A percentile compares a stretch with the other conserved stretches of the same genome.
These are phyloP conservation scores for Brassica nigra DNA, from an alignment of 345 rosid genomes.

Conservation along the genomic window DNA sequence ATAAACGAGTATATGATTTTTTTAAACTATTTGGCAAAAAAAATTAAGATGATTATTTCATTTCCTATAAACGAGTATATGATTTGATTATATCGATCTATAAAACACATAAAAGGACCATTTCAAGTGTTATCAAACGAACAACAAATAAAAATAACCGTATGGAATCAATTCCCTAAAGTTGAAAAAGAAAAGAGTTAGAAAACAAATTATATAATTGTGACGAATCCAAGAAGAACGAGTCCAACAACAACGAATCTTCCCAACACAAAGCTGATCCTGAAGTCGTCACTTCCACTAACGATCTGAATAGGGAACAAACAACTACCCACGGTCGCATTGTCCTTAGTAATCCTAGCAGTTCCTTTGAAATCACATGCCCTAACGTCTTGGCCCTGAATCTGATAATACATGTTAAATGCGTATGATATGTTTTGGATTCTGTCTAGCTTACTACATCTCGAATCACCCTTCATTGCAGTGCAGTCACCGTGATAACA, in stretches of 20 bases:
- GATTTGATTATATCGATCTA: background rate
- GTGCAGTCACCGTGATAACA: conserved; percentile 69
- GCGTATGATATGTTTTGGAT: conserved; percentile 58
- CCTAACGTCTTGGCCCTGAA: conserved; percentile 52
- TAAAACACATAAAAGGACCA: conserved; percentile 15
- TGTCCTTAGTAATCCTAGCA: conserved; percentile 46
- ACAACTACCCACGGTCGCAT: conserved; percentile 51
- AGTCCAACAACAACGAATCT: conserved; percentile 22
- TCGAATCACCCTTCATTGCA: conserved; percentile 37
- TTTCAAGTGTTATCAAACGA: conserved; percentile 20
- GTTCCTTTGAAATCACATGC: conserved; percentile 71
- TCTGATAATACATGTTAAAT: conserved; percentile 73
- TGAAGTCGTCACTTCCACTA: conserved; percentile 41
- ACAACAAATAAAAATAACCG: conserved; percentile 11
- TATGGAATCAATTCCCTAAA: background rate
- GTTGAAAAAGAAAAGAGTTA: background rate
- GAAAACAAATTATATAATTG: conserved; percentile 14
- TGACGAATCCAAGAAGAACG: conserved; percentile 35
- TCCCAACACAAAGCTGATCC: conserved; percentile 31
- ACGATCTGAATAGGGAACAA: conserved; percentile 64
- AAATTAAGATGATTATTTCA: background rate
- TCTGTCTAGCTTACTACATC: conserved; percentile 47
- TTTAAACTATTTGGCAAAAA: too few species aligned
- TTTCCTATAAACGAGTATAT: conserved; percentile 2
- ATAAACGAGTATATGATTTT: background rate